These are phyloP conservation scores for Trichosanthes truncata DNA, from an alignment of 306 rosid genomes.

Conservation along the genomic window DNA sequence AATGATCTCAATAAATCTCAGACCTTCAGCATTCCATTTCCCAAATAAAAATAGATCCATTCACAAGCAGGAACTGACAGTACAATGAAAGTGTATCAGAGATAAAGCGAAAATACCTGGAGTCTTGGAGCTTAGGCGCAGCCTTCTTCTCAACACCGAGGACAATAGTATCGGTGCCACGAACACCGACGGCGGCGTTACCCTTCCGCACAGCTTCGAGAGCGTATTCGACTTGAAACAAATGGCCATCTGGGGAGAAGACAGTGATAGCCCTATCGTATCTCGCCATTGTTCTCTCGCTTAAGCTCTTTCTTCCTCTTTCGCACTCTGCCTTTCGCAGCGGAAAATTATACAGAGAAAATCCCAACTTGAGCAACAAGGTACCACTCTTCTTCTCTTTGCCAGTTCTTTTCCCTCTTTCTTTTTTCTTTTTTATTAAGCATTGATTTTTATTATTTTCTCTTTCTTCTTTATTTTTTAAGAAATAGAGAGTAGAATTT, in stretches of 20 bases:
- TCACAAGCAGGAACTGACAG: background rate
- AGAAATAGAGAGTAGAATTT: too few relatives aligned
- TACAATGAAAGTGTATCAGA: background rate
- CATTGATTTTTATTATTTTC: background rate
- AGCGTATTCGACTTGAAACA: constrained; percentile 94
- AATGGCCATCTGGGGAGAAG: constrained; percentile 94
- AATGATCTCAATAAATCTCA: background rate
- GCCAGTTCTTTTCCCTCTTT: background rate
- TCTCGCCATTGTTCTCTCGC: constrained; percentile 53
- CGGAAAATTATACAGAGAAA: background rate
- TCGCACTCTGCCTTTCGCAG: background rate
- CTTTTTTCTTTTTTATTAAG: background rate
- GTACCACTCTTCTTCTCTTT: background rate
- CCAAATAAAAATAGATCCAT: background rate
- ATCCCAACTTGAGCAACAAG: constrained; percentile 12
- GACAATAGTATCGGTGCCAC: constrained; percentile 89
- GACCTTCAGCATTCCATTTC: background rate
- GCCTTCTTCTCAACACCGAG: constrained; percentile 99
- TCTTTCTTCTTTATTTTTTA: too few relatives aligned
- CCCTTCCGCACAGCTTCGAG: constrained; percentile 98
- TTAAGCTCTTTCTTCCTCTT: background rate
- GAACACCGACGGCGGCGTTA: constrained; percentile 99
- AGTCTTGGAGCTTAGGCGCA: constrained; percentile 85
- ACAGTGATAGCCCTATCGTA: constrained; percentile 98
- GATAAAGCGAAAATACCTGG: constrained; percentile 40